Base-by-base conservation (phyloP, 1,284 basidiomycete species). In the Ganoderma lingzhi region DNA sequence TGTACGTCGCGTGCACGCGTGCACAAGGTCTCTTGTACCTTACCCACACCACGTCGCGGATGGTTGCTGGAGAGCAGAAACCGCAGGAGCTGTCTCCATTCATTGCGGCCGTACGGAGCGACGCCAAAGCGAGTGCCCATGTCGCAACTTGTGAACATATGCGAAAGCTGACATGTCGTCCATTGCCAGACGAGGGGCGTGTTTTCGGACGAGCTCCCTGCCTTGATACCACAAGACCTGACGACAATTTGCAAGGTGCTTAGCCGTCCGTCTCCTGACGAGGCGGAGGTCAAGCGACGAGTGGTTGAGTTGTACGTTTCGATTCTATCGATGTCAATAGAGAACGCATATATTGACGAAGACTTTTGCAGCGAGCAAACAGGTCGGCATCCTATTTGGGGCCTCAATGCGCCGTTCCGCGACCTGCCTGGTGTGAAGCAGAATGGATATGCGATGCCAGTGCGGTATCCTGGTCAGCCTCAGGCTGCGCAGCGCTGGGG, bases 1-100 rank as follows among this genome's bases (percentile, higher is more conserved):
- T 97, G 28, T 98, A 96, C 77, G 96, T 97, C 5, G 96, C 95
- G 0, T 96, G 95, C 82, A 98, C 96, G 0, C 88, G 96, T 12
- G 96, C 96, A 0, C 93, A 97, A 77, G 84, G 85, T 3, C 83
- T 96, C 19, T 83, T 97, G 35, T 93, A 93, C 77, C 77, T 95
- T 19, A 84, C 88, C 0, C 80, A 88, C 74, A 78, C 83, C 9
- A 76, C 76, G 17, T 80, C 80, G 55, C 84, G 90, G n/a, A 86
- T 84, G 80, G 78, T 86, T n/a, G 85, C 83, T 23, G 89, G 88
- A 17, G 82, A 85, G 66, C 78, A 77, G 10, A 85, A 84, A 73
- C 70, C 76, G 1, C 84, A 83, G 64, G 71, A 79, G 2, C 68
- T 88, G 8, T 89, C 88, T 0, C 77, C 80, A 12, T 91, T 90